Base-by-base conservation (phyloP, 192 early-diverging fungal genomes). In the Polychytrium aggregatum region DNA sequence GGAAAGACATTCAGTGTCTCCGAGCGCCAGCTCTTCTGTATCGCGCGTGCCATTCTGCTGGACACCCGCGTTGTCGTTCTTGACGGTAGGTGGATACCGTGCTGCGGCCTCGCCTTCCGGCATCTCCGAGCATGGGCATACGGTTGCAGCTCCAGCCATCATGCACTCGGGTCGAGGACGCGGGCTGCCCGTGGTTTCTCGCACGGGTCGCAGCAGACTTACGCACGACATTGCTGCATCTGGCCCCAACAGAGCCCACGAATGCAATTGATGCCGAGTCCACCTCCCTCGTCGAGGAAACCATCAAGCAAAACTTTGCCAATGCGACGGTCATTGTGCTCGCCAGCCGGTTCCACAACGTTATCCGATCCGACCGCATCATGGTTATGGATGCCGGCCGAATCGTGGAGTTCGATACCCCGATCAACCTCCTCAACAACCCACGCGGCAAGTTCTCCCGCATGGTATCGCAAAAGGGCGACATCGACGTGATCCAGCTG, bases 371-470 rank as follows among this genome's bases (percentile, higher is more conserved):
- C 18, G 87, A 91, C 60, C 72, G 81, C 13, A 74, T 91, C 24
- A 53, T 89, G 43, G 87, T 93, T 5, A 49, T 88, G 56, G 82
- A 86, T 53, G 68, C 70, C 24, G 91, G 91, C 7, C 46, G 63
- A 18, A 53, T 92, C 2, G 76, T 78, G 7, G 91, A 95, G 53
- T 88, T 78, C 73, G 91, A 88, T 54, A 77, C 78, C 24, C 91
- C 91, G 1, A 53, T 70, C 16, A 64, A 49, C 3, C 66, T 95
- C 36, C 62, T 95, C 63, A 63, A 64, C 20, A 65, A 63, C 35
- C 57, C 57, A 3, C 45, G 40, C 8, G 49, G 44, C 17, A 59
- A 57, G 54, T 59, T 59, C 31, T 59, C 54, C 3, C 41, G 49
- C 22, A 59, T 59, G 57, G 18, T 59, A 5, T 16, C 57, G 26